Conservation (phyloP, 371 early-diverging fungal species). For the Apophysomyces elegans region DNA sequence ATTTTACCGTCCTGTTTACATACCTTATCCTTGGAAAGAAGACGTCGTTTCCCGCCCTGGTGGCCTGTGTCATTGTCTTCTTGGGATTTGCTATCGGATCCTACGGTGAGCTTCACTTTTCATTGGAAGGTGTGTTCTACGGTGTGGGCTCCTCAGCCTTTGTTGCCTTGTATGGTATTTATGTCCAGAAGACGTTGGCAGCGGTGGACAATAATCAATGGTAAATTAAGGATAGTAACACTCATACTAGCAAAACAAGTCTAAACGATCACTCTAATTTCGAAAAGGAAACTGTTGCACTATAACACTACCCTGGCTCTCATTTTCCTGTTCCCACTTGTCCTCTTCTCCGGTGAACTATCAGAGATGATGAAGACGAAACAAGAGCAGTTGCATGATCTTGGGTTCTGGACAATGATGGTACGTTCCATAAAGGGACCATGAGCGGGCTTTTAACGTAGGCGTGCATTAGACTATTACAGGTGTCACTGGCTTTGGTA, state of each 20-base stretch:
- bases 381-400: slow-evolving; percentile 25
- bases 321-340: slow-evolving; percentile 61
- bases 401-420: slow-evolving; percentile 70
- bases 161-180: slow-evolving; percentile 78
- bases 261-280: neutral
- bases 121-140: slow-evolving; percentile 68
- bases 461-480: slow-evolving; percentile 53
- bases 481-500: slow-evolving; percentile 74
- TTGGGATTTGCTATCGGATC: slow-evolving; percentile 75
- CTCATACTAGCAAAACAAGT: neutral
- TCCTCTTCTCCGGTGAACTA: slow-evolving; percentile 67
- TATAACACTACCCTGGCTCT: slow-evolving; percentile 76
- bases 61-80: slow-evolving; percentile 70
- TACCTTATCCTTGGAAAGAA: slow-evolving; percentile 64
- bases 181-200: slow-evolving; percentile 71
- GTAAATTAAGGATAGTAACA: slow-evolving; percentile 34
- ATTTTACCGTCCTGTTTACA: slow-evolving; percentile 74
- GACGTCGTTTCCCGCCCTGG: slow-evolving; percentile 59
- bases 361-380: slow-evolving; percentile 49
- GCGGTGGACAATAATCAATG: slow-evolving; percentile 75
- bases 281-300: slow-evolving; percentile 63
- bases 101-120: slow-evolving; percentile 74
- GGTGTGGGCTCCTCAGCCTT: slow-evolving; percentile 74
- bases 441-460: neutral
- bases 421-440: slow-evolving; percentile 25